Evolutionary conservation across 1,139 yeast species (phyloP).

Genomic region (Hyphopichia wangnamkhiaoensis): DNA sequence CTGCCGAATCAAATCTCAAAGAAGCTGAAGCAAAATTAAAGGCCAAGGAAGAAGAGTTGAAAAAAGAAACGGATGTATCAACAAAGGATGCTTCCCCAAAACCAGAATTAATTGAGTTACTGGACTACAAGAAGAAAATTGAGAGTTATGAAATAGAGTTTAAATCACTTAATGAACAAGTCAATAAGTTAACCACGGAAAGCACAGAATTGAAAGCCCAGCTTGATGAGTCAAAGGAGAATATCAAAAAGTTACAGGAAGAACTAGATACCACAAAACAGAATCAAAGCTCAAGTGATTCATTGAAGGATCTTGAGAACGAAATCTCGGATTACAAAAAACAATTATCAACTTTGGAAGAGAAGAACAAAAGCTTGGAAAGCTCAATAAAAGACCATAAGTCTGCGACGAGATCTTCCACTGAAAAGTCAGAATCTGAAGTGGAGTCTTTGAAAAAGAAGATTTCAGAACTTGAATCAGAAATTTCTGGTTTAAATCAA

Average conservation of each 20-base stretch:
- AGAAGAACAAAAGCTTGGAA: background rate
- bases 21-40: slow-evolving; percentile 2
- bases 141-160: background rate
- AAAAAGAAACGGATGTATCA: slow-evolving; percentile 4
- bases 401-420: background rate
- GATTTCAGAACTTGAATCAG: background rate
- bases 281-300: no score
- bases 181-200: background rate
- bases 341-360: background rate
- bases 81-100: background rate
- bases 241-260: background rate
- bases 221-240: background rate
- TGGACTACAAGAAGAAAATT: background rate
- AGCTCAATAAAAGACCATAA: background rate
- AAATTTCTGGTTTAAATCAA: slow-evolving; percentile 2
- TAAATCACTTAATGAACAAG: background rate
- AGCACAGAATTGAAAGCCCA: background rate
- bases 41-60: background rate
- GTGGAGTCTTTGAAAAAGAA: slow-evolving; percentile 3
- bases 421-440: background rate
- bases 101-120: background rate
- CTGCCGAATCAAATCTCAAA: slow-evolving; percentile 3
- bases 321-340: slow-evolving; percentile 5
- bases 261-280: background rate
- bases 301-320: no score